phyloP scores from a whole-genome alignment of 768 basidiomycete species.

The Tulasnella sp. region DNA sequence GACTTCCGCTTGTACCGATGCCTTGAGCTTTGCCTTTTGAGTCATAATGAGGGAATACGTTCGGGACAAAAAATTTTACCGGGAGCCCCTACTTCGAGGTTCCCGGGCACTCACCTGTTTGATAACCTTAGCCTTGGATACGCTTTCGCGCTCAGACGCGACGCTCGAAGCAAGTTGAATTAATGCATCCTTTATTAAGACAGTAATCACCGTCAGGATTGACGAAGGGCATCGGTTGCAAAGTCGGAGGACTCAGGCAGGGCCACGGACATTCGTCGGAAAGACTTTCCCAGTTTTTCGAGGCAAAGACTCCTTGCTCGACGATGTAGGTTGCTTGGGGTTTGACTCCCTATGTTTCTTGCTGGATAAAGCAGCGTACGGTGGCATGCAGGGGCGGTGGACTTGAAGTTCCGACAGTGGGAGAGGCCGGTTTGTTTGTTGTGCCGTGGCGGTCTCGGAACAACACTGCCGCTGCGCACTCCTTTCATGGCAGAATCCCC shows the following conservation, averaged over 20 bases:
- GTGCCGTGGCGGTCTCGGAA: neutral
- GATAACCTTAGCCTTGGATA: neutral
- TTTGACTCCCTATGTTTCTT: neutral
- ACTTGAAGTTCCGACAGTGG: neutral
- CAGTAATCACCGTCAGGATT: neutral
- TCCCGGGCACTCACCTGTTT: neutral
- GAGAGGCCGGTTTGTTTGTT: slow-evolving; percentile 2
- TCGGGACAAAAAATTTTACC: neutral
- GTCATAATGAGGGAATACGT: neutral
- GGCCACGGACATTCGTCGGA: slow-evolving; percentile 9
- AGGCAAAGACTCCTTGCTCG: neutral
- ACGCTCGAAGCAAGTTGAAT: slow-evolving; percentile 8
- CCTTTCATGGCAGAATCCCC: neutral
- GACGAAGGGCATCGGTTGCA: neutral
- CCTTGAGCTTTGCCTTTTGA: slow-evolving; percentile 8
- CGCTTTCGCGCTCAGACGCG: neutral
- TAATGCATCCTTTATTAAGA: slow-evolving; percentile 11
- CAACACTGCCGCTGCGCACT: neutral
- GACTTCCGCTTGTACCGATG: slow-evolving; percentile 5
- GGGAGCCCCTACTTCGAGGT: neutral
- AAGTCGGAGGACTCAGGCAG: slow-evolving; percentile 4
- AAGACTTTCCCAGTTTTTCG: slow-evolving; percentile 7
- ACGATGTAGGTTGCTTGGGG: neutral
- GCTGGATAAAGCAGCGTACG: neutral
- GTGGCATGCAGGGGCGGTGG: slow-evolving; percentile 11